Evolutionary conservation across 352 stramenopile species (phyloP).

Genomic region (Globisporangium megalacanthum): DNA sequence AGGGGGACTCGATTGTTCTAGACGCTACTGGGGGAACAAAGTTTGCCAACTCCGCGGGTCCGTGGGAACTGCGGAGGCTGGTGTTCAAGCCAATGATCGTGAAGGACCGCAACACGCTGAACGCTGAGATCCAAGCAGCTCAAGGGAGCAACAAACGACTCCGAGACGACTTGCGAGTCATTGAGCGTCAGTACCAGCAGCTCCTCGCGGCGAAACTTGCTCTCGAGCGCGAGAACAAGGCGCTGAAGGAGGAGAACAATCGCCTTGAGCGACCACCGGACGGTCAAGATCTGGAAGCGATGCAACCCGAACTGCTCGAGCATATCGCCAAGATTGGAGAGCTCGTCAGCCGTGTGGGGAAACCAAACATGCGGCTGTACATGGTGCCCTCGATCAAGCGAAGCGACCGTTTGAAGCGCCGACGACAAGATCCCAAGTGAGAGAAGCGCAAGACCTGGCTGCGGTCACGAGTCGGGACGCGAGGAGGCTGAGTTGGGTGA

Average conservation of each 20-base stretch:
- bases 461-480: no score
- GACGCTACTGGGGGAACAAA: background rate
- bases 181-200: background rate
- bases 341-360: background rate
- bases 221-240: background rate
- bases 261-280: background rate
- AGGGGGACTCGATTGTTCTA: background rate
- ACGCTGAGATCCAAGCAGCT: background rate
- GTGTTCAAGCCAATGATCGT: background rate
- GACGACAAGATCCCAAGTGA: background rate
- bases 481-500: no score
- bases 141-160: background rate
- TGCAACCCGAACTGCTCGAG: background rate
- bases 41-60: background rate
- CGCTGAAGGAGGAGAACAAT: background rate
- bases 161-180: background rate
- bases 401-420: background rate
- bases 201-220: background rate
- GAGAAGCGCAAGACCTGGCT: no score
- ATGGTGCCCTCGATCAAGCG: background rate
- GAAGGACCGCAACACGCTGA: background rate
- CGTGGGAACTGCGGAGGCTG: background rate
- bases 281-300: background rate
- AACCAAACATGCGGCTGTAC: background rate
- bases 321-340: background rate